These are phyloP conservation scores for Artemisia argyi DNA, from an alignment of 129 eudicot species.

Conservation along the genomic window DNA sequence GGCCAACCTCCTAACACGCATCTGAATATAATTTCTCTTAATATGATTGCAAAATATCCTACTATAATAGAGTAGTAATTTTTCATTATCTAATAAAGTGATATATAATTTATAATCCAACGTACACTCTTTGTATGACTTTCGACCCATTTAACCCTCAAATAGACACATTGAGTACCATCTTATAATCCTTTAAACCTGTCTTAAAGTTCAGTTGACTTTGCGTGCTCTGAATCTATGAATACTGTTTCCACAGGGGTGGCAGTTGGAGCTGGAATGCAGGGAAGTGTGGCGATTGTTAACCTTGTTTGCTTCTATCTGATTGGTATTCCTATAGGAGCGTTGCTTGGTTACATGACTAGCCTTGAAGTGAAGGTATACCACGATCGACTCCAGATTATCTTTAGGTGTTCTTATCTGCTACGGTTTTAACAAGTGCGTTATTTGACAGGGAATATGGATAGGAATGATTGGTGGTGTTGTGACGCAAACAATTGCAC, in stretches of 20 bases:
- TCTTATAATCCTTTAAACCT: background rate
- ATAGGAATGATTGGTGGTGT: constrained; percentile 70
- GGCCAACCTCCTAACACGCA: background rate
- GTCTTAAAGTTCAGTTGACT: background rate
- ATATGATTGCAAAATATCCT: no score
- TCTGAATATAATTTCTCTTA: no score
- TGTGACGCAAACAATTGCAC: constrained; percentile 46
- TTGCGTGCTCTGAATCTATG: background rate
- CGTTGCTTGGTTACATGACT: constrained; percentile 62
- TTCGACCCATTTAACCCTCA: background rate
- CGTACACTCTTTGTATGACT: background rate
- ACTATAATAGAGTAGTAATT: no score
- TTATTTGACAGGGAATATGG: constrained; percentile 64
- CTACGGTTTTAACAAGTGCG: background rate
- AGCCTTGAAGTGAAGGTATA: constrained; percentile 70
- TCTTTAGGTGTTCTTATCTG: constrained; percentile 1
- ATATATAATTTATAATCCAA: background rate
- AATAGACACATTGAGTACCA: background rate
- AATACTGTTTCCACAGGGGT: constrained; percentile 48
- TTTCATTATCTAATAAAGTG: background rate
- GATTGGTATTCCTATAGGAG: constrained; percentile 69
- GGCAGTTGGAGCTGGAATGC: constrained; percentile 87
- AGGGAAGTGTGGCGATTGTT: constrained; percentile 62
- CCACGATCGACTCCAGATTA: background rate
- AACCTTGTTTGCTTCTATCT: constrained; percentile 67